These are phyloP conservation scores for Eutrema yunnanense DNA, from an alignment of 345 rosid genomes.

Conservation along the genomic window DNA sequence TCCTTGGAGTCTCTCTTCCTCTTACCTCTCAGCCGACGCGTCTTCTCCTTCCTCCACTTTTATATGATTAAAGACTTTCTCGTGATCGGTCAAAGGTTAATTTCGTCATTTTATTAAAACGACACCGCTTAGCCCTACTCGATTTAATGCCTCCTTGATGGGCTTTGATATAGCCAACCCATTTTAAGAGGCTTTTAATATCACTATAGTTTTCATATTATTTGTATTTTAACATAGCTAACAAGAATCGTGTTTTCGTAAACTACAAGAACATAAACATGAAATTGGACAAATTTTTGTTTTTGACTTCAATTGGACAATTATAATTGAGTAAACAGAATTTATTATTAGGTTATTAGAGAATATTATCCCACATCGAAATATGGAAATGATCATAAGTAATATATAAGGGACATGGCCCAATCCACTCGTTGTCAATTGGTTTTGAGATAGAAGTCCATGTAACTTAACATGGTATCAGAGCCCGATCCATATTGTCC, in stretches of 20 bases:
- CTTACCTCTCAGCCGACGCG: conserved; percentile 30
- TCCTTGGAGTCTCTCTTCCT: conserved; percentile 21
- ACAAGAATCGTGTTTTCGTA: background rate
- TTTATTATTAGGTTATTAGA: too few species aligned
- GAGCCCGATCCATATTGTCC: too few species aligned
- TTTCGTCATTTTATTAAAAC: background rate
- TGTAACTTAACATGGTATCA: too few species aligned
- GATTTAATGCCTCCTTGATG: background rate
- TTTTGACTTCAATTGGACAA: background rate
- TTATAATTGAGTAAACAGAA: background rate
- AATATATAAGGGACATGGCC: too few species aligned
- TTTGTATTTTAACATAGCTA: background rate
- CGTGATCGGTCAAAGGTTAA: conserved; percentile 2
- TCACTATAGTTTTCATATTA: background rate
- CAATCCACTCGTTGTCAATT: too few species aligned
- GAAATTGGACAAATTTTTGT: background rate
- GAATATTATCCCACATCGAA: too few species aligned
- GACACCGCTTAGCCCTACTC: background rate
- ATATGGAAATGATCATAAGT: too few species aligned
- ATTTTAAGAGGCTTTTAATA: background rate
- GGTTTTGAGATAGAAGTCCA: too few species aligned
- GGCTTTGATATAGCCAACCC: background rate
- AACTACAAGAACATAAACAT: background rate
- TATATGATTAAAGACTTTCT: conserved; percentile 2
- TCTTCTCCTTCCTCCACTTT: background rate